Percentiles rank a stretch among this genome's conserved stretches.
Evolutionary conservation across 305 asterid species (phyloP).

Genomic region (Striga hermonthica): DNA sequence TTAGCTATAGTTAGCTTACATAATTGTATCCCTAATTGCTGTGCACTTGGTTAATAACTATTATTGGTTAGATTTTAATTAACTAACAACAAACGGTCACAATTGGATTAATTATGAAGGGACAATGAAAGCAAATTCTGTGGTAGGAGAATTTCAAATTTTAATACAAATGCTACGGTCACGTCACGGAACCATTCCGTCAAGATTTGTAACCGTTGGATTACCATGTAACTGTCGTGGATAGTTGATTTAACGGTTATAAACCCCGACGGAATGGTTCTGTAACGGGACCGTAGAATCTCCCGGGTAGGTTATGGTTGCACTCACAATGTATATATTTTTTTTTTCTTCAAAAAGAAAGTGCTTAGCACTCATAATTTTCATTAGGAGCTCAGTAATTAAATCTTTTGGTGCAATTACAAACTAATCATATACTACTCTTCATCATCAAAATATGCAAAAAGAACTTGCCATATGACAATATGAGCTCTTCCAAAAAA

Average conservation of each 20-base stretch:
- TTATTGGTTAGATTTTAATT: neutral
- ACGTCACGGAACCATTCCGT: no score
- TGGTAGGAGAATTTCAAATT: neutral
- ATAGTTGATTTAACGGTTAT: no score
- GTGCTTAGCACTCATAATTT: neutral
- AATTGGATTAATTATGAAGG: neutral
- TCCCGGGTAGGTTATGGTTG: no score
- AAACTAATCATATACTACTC: neutral
- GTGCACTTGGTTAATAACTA: neutral
- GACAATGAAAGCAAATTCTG: neutral
- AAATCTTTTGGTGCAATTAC: no score
- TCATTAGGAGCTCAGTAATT: no score
- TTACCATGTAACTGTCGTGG: no score
- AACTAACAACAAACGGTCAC: neutral
- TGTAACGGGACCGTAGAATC: no score
- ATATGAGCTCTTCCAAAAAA: slow-evolving; percentile 14
- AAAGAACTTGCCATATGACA: neutral
- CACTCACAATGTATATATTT: no score
- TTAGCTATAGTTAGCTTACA: neutral
- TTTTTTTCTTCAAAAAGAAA: no score
- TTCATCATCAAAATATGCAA: neutral
- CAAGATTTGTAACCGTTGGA: no score
- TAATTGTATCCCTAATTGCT: slow-evolving; percentile 17
- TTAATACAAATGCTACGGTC: no score
- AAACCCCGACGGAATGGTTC: no score